Percentiles rank a stretch among this genome's conserved stretches.
Conservation (phyloP, 768 basidiomycete genomes). For the Suillus clintonianus region DNA sequence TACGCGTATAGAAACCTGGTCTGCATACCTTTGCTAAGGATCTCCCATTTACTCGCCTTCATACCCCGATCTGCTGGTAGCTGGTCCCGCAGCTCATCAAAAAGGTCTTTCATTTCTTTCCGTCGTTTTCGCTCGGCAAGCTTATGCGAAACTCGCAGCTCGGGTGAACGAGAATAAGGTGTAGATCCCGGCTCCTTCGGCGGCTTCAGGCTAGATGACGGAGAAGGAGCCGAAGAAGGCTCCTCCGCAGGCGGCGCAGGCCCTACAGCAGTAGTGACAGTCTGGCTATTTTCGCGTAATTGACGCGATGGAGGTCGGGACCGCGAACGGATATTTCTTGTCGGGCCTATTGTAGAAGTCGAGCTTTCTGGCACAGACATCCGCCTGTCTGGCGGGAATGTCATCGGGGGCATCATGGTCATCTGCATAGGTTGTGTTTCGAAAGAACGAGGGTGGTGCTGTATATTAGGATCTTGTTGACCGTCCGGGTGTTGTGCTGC, state of each 20-base stretch:
- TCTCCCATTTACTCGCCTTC: constrained; percentile 99
- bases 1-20: not conserved
- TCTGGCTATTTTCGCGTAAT: constrained; percentile 43
- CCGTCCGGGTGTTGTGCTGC: constrained; percentile 46
- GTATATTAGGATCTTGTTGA: constrained; percentile 46
- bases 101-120: constrained; percentile 99
- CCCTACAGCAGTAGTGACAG: constrained; percentile 34
- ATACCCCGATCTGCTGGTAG: constrained; percentile 90
- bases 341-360: constrained; percentile 44
- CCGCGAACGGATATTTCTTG: constrained; percentile 60
- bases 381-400: constrained; percentile 65
- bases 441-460: constrained; percentile 44
- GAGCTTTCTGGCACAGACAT: constrained; percentile 74
- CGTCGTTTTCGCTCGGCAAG: constrained; percentile 94
- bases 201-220: constrained; percentile 35
- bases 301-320: constrained; percentile 75
- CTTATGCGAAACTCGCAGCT: constrained; percentile 94
- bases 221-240: constrained; percentile 37
- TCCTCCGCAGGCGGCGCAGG: constrained; percentile 45
- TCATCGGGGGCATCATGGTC: constrained; percentile 58
- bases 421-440: constrained; percentile 49
- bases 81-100: constrained; percentile 93
- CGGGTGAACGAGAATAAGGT: constrained; percentile 94
- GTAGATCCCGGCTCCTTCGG: constrained; percentile 57
- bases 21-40: constrained; percentile 85